A percentile compares a stretch with the other conserved stretches of the same genome.
Evolutionary conservation across 23 red algal species (phyloP).

Genomic region (Gracilaria gracilis): DNA sequence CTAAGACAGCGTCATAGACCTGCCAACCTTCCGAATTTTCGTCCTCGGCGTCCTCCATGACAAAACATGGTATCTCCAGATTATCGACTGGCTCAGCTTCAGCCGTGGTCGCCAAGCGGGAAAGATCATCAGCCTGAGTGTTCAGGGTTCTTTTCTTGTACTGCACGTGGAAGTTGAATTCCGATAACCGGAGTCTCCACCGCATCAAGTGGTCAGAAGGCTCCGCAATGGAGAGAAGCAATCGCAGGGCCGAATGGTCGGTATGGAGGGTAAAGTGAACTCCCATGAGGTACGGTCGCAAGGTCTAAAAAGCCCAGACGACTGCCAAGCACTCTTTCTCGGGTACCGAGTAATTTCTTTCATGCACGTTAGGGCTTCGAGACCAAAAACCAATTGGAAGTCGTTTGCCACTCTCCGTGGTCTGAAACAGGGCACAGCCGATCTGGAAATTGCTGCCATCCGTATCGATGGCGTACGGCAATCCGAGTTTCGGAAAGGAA

Average conservation of each 20-base stretch:
- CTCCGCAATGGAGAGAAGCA: background rate
- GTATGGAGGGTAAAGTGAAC: background rate
- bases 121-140: conserved; percentile 28
- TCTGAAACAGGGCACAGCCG: background rate
- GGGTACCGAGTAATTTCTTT: background rate
- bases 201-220: background rate
- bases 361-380: background rate
- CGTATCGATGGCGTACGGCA: background rate
- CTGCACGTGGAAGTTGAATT: background rate
- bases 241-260: background rate
- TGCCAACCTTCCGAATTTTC: background rate
- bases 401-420: background rate
- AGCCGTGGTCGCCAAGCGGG: background rate
- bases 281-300: background rate
- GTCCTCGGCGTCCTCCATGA: background rate
- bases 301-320: background rate
- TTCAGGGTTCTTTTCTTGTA: background rate
- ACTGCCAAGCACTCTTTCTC: background rate
- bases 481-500: background rate
- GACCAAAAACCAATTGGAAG: background rate
- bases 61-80: conserved; percentile 15
- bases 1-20: background rate
- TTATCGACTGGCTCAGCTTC: background rate
- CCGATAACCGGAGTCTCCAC: background rate
- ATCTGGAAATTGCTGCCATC: background rate